Evolutionary conservation across 2,329 filamentous ascomycete genomes (phyloP).

Genomic region (Fusarium palustre): DNA sequence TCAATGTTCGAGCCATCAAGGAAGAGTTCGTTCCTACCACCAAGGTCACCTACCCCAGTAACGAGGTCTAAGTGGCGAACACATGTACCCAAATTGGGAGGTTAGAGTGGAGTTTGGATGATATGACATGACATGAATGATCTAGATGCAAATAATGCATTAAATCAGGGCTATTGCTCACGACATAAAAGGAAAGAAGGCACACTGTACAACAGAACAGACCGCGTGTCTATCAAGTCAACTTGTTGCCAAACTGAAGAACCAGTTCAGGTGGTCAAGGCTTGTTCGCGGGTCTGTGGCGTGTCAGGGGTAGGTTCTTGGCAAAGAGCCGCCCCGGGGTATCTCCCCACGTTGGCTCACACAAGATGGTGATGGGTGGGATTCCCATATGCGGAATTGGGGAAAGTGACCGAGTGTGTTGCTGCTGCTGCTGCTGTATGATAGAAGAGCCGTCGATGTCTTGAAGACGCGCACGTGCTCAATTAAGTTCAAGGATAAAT

Average conservation of each 20-base stretch:
- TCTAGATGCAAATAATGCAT: conserved; percentile 3
- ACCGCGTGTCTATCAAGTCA: conserved; percentile 17
- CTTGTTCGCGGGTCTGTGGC: conserved; percentile 29
- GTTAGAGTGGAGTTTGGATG: conserved; percentile 6
- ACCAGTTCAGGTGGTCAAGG: conserved; percentile 20
- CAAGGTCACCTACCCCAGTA: conserved; percentile 77
- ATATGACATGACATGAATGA: conserved; percentile 26
- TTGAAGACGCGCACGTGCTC: conserved; percentile 44
- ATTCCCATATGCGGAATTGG: conserved; percentile 30
- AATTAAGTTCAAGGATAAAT: conserved; percentile 35
- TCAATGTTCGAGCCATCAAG: conserved; percentile 76
- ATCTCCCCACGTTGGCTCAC: conserved; percentile 46
- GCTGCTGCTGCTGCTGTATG: background rate
- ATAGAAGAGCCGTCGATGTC: conserved; percentile 26
- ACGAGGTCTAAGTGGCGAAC: conserved; percentile 64
- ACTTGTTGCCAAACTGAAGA: conserved; percentile 12
- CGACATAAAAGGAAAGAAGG: conserved; percentile 12
- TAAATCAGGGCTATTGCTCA: conserved; percentile 13
- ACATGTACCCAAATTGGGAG: background rate
- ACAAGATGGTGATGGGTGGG: conserved; percentile 46
- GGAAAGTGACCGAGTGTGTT: conserved; percentile 19
- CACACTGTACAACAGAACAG: conserved; percentile 18
- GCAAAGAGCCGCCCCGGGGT: conserved; percentile 36
- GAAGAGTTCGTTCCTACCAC: conserved; percentile 77
- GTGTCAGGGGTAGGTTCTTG: conserved; percentile 33